Evolutionary conservation across 768 basidiomycete genomes (phyloP), one percentile per base, ranked within the genome.

Genomic region (Trametes cingulata): DNA sequence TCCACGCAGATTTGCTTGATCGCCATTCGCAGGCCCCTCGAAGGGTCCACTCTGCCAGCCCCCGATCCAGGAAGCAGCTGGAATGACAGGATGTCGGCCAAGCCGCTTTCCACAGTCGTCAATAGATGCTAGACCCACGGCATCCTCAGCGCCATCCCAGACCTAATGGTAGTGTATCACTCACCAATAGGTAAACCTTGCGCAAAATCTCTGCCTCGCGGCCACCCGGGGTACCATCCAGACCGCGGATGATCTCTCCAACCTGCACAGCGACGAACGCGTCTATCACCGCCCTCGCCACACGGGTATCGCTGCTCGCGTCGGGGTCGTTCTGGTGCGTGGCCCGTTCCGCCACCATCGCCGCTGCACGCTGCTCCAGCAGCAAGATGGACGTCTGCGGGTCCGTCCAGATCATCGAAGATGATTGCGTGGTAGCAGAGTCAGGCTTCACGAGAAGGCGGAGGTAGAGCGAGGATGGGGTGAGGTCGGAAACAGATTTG

Each of bases 321-420:
- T 91, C 88, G 0, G 74, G 65, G n/a, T 76, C 75, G 6, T 55
- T 48, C 5, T 65, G 61, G 25, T 75, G 74, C 50, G 61, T 48
- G 0, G 76, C 80, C 29, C 76, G 68, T n/a, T 71, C 70, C 33
- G 77, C 74, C 1, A 91, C 83, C 14, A 86, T 66, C 14, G 81
- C 71, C 0, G 86, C 87, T 0, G 89, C 90, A 35, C 89, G 83
- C 76, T 81, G 82, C 62, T 87, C 86, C 6, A 92, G 75, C 0
- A 89, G 75, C 7, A 72, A 61, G 24, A 87, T 78, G 15, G 17
- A 80, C 58, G 2, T 71, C 73, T 15, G 64, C 64, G 3, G 78
- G 72, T 66, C 57, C 1, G 39, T 78, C 74, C 45, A 75, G 61
- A 80, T 79, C 75, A 29, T 62, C 62, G 24, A 0, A 6, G 6